phyloP scores from a whole-genome alignment of 306 rosid genomes.

The Luffa aegyptiaca region DNA sequence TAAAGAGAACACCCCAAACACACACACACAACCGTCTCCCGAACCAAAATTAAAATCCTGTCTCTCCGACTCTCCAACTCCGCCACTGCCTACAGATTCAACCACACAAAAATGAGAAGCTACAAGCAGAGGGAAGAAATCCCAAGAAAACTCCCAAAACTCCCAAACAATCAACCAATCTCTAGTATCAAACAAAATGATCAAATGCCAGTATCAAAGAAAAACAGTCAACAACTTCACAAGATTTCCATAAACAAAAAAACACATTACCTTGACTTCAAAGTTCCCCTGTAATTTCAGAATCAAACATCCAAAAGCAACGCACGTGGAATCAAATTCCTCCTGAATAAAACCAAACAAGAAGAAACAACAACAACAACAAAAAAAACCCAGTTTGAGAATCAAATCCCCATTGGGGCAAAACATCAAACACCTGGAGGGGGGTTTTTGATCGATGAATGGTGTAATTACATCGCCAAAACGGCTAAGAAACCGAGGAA shows the following conservation, averaged over 20 bases:
- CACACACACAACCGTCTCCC: background rate
- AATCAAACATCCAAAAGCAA: background rate
- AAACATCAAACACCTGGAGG: background rate
- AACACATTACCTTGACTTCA: background rate
- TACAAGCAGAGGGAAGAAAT: background rate
- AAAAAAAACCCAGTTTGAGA: background rate
- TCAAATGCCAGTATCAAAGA: background rate
- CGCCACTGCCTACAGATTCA: background rate
- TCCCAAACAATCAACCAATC: background rate
- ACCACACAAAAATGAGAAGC: conserved; percentile 1
- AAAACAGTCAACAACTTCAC: background rate
- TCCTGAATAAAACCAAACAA: background rate
- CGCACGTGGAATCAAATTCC: background rate
- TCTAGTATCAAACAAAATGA: background rate
- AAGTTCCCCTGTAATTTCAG: background rate
- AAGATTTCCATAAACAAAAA: background rate
- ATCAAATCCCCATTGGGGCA: background rate
- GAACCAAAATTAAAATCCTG: background rate
- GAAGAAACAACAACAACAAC: background rate
- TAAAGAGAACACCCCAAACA: background rate
- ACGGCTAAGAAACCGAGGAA: background rate
- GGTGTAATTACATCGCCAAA: background rate
- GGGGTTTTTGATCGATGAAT: background rate
- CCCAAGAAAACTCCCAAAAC: background rate
- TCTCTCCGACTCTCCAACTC: background rate